phyloP scores from a whole-genome alignment of 352 stramenopile species.

The Albugo laibachii region DNA sequence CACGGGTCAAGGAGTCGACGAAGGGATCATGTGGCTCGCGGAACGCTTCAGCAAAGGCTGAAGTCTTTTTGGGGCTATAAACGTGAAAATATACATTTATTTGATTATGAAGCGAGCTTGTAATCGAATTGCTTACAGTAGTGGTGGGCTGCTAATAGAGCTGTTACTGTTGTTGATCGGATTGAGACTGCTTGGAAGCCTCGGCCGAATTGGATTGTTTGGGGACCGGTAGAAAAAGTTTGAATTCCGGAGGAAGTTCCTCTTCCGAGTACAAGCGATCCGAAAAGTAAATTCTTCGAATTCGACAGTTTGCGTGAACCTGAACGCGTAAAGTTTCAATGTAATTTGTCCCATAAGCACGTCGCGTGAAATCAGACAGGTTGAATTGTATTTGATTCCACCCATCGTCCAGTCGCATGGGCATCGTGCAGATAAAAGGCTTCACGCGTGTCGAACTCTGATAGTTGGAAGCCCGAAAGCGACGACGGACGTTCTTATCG shows the following conservation, averaged over 20 bases:
- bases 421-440: slow-evolving; percentile 98
- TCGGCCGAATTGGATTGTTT: slow-evolving; percentile 48
- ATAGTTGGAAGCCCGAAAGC: slow-evolving; percentile 95
- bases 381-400: slow-evolving; percentile 99
- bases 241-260: slow-evolving; percentile 93
- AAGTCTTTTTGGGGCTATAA: slow-evolving; percentile 34
- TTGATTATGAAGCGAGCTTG: too few relatives aligned
- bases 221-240: slow-evolving; percentile 90
- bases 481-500: slow-evolving; percentile 93
- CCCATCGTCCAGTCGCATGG: slow-evolving; percentile 94
- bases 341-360: slow-evolving; percentile 95
- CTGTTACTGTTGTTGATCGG: background rate
- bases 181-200: slow-evolving; percentile 3
- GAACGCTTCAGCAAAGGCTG: slow-evolving; percentile 44
- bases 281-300: slow-evolving; percentile 95
- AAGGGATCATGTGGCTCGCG: slow-evolving; percentile 66
- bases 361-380: slow-evolving; percentile 90
- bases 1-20: slow-evolving; percentile 51
- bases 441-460: slow-evolving; percentile 94
- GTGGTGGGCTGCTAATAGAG: background rate
- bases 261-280: slow-evolving; percentile 94
- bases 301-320: slow-evolving; percentile 95
- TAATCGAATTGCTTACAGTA: background rate
- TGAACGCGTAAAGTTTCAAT: slow-evolving; percentile 94
- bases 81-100: background rate